phyloP scores from a whole-genome alignment of 2,329 filamentous ascomycete species.

The Bipolaris zeicola region DNA sequence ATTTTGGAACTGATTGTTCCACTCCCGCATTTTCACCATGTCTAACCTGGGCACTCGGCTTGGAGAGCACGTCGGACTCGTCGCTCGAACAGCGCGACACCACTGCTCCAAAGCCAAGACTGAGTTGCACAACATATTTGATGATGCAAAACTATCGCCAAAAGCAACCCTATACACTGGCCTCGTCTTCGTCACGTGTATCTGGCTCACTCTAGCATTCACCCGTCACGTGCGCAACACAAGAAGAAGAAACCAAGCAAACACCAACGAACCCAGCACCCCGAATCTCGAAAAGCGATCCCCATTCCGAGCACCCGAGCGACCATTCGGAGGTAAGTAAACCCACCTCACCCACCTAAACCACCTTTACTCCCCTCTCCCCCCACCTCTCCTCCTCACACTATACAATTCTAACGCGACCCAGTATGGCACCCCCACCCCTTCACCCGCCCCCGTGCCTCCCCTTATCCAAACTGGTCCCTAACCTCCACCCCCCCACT shows the following conservation, averaged over 20 bases:
- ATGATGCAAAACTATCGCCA: constrained; percentile 17
- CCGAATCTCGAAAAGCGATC: constrained; percentile 56
- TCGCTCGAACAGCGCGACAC: constrained; percentile 25
- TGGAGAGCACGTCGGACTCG: constrained; percentile 22
- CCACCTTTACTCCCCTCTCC: neutral
- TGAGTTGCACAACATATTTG: constrained; percentile 7
- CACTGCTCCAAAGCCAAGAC: constrained; percentile 18
- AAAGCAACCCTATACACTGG: constrained; percentile 38
- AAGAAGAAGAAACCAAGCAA: neutral
- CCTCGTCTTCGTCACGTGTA: constrained; percentile 37
- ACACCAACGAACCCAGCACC: constrained; percentile 28
- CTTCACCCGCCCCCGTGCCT: constrained; percentile 65
- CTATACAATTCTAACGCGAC: neutral
- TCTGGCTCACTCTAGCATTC: constrained; percentile 37
- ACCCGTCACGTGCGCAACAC: constrained; percentile 36
- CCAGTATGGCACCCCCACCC: constrained; percentile 8
- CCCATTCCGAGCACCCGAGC: constrained; percentile 42
- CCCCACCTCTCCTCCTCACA: neutral
- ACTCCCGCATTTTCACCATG: constrained; percentile 9
- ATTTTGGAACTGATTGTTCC: neutral
- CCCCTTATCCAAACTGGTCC: constrained; percentile 71
- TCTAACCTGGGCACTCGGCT: constrained; percentile 11
- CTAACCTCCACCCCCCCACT: constrained; percentile 71
- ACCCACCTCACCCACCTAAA: neutral
- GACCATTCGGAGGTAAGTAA: constrained; percentile 55